Evolutionary conservation across 257 asterid genomes (phyloP), one percentile per base, ranked within the genome.

Genomic region (Scutellaria barbata): DNA sequence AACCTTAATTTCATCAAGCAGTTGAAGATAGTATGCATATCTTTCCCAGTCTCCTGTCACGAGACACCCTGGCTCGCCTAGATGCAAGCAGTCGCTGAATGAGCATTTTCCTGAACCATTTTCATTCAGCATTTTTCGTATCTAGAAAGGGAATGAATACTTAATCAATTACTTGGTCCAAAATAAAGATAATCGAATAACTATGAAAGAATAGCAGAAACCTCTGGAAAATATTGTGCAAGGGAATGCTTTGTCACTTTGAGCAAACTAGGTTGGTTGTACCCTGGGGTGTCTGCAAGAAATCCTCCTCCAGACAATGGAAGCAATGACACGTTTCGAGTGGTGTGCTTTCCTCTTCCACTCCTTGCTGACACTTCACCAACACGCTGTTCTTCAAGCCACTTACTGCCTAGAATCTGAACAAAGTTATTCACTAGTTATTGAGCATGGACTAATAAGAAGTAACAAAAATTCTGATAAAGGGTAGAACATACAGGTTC

Each of bases 231-330:
- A 74, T 76, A 80, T 64, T 73, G 84, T 0, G 95, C 84, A 63
- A 93, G 95, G 58, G 98, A 93, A 8, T 84, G 89, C 77, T 86
- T 88, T 16, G 97, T 89, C 57, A 94, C 98, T 88, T 91, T 89
- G 59, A 86, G 61, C 79, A 94, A 80, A 83, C 96, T 91, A 72
- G 99, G 98, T 79, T 94, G 99, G 80, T 80, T 89, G 76, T 88
- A 91, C 33, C 99, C 99, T 0, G 99, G 97, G 41, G 97, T 89
- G 77, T 94, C 99, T 2, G 97, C 96, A 70, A 91, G 87, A 79
- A 73, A 86, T 35, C 96, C 96, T 41, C 92, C 90, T 61, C 76
- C 96, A 67, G 82, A 73, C 73, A 93, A 79, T 56, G 96, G 97
- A 78, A 93, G 96, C 81, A 93, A 80, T 5, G 98, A 90, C 14